Base-by-base conservation (phyloP, 805 yeast genomes). In the Metschnikowia anglica region DNA sequence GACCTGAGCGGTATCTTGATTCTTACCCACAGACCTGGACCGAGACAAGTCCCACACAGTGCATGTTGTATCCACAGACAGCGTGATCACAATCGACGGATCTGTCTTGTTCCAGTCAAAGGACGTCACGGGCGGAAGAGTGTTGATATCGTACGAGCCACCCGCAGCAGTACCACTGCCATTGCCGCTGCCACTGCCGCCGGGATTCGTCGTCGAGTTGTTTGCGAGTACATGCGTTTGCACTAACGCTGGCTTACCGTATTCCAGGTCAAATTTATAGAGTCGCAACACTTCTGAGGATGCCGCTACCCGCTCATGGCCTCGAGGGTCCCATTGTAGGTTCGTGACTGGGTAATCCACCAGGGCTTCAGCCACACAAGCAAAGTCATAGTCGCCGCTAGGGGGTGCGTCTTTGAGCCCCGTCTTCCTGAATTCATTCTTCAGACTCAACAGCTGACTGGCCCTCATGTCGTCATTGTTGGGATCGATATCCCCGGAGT, bases 21-120 rank as follows among this genome's bases (percentile, higher is more conserved):
- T 46, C 9, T 29, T 31, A 15, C 46, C 46, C 12, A 43, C 34
- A n/a, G 46, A 36, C 24, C 52, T 51, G 4, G 66, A 53, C 21
- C 74, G 60, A 47, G 62, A 58, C 24, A 89, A 62, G 64, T 93
- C 98, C 98, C 99, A 93, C 3, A 89, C 81, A 0, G 98, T 90
- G 65, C 99, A 93, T 0, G 99, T 93, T 1, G 99, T 93, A 65
- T 93, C 99, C 9, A 91, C 87, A 16, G 93, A 83, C 48, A 91
- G 79, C 1, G 97, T 88, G 27, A 93, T 84, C 16, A 89, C 76
- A 29, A 81, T 63, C 37, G 79, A 78, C 2, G 87, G 77, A 54
- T 87, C 90, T 1, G 73, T 70, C 27, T 73, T 66, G 66, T 86
- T 88, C 97, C 99, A 93, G 65, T 93, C 97, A 55, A 93, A 88